Evolutionary conservation across 1,139 yeast species (phyloP), one percentile per base, ranked within the genome.

Genomic region (Diutina neorugosa): DNA sequence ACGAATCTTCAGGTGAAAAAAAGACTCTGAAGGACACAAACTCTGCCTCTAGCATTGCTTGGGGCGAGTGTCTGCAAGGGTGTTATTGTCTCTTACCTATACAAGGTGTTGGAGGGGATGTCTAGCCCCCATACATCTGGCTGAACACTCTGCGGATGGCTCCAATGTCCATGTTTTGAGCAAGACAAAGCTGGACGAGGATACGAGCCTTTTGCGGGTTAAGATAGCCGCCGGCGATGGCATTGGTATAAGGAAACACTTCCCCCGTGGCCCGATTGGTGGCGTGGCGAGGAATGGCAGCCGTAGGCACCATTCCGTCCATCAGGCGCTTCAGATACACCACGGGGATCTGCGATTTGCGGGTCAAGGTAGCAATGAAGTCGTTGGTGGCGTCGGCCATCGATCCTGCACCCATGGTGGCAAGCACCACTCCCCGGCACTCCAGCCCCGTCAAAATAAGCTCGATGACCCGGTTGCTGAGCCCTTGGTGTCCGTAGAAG

Each of bases 331-430:
- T 82, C 41, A 86, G 80, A 61, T 80, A 82, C 1, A 83, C 72
- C 1, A 82, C 72, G 0, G 89, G 88, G 44, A 80, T 68, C 18
- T 67, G 60, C 23, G 61, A 52, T 14, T 57, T 52, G 8, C 50
- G 37, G 8, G 50, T 25, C 11, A 46, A 23, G 8, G 18, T 25
- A 1, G 63, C 62, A 51, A 77, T 57, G 18, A 66, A 67, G 50
- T 71, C 68, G 59, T 79, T 80, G 2, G 84, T 78, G 16, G 62
- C 65, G 14, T 74, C 78, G 27, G 81, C 72, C 67, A 83, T 66
- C 1, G 86, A 79, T 0, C 89, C 89, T 0, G 88, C 86, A 42
- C 89, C 89, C 77, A 82, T 78, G 3, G 86, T 80, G 0, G 88
- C 89, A 52, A 83, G 67, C 1, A 83, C 80, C 21, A 83, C 63